phyloP scores from a whole-genome alignment of 2,329 filamentous ascomycete species.

The Aureobasidium lini region DNA sequence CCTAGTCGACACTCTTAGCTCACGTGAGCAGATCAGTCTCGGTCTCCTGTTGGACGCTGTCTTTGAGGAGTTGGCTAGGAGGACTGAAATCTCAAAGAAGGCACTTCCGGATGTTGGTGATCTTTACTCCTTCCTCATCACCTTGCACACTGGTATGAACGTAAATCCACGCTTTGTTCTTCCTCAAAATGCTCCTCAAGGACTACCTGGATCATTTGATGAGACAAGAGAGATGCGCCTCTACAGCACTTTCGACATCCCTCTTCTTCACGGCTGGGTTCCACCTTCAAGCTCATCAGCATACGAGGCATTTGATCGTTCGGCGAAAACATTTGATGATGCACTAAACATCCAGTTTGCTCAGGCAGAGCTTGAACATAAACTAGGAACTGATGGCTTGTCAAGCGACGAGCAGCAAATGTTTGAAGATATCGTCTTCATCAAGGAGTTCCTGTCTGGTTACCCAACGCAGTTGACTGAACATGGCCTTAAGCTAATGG shows the following conservation, averaged over 20 bases:
- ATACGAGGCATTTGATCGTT: constrained; percentile 62
- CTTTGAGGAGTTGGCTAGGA: constrained; percentile 81
- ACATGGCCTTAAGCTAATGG: constrained; percentile 70
- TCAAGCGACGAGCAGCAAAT: constrained; percentile 66
- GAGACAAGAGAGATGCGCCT: constrained; percentile 81
- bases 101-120: constrained; percentile 79
- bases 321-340: constrained; percentile 82
- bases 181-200: constrained; percentile 37
- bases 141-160: constrained; percentile 93
- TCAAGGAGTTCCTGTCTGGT: constrained; percentile 71
- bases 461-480: constrained; percentile 83
- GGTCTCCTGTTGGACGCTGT: constrained; percentile 80
- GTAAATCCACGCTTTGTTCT: constrained; percentile 86
- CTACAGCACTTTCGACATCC: constrained; percentile 82
- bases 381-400: constrained; percentile 58
- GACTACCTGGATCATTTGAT: constrained; percentile 67
- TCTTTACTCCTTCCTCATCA: constrained; percentile 78
- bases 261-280: constrained; percentile 89
- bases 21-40: constrained; percentile 80
- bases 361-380: constrained; percentile 81
- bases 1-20: constrained; percentile 67
- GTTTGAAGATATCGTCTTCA: constrained; percentile 74
- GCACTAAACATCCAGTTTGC: constrained; percentile 81
- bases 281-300: constrained; percentile 60
- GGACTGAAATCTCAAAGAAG: constrained; percentile 51